These are phyloP conservation scores for Boletus nobilissimus DNA, from an alignment of 1,284 basidiomycete genomes.

Conservation along the genomic window DNA sequence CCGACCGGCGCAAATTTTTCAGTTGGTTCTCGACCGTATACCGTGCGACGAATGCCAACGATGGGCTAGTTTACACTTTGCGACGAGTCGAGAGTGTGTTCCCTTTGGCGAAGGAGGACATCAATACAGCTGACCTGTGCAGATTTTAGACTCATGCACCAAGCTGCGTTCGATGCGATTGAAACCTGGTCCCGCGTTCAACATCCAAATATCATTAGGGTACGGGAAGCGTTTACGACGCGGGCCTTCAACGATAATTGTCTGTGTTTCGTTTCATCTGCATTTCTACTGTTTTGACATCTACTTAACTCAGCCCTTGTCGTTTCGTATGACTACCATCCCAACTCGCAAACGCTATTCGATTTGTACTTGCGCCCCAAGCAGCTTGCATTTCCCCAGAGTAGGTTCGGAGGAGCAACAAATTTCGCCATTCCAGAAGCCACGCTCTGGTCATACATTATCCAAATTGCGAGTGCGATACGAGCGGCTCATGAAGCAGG, in stretches of 20 bases:
- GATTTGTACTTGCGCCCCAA: conserved; percentile 73
- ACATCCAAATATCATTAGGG: conserved; percentile 88
- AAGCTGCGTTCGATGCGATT: conserved; percentile 84
- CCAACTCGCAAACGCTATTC: conserved; percentile 85
- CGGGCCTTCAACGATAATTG: conserved; percentile 93
- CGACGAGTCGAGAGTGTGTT: conserved; percentile 87
- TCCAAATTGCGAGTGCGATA: conserved; percentile 90
- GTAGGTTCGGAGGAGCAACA: conserved; percentile 53
- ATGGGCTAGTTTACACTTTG: conserved; percentile 84
- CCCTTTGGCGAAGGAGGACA: neutral
- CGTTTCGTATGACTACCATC: conserved; percentile 92
- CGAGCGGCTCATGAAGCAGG: conserved; percentile 87
- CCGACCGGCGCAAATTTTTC: conserved; percentile 75
- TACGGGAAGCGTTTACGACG: conserved; percentile 96
- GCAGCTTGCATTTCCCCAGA: conserved; percentile 55
- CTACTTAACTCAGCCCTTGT: conserved; percentile 77
- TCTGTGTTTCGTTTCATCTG: conserved; percentile 52
- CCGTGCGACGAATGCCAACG: conserved; percentile 80
- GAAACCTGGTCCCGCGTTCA: conserved; percentile 89
- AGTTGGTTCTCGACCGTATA: conserved; percentile 87
- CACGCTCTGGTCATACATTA: conserved; percentile 94
- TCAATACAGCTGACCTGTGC: conserved; percentile 32
- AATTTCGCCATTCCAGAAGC: conserved; percentile 71
- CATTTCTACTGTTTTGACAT: conserved; percentile 24
- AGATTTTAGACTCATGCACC: conserved; percentile 88